Conservation (phyloP, 2,329 filamentous ascomycete genomes). For the Fusarium mangiferae region DNA sequence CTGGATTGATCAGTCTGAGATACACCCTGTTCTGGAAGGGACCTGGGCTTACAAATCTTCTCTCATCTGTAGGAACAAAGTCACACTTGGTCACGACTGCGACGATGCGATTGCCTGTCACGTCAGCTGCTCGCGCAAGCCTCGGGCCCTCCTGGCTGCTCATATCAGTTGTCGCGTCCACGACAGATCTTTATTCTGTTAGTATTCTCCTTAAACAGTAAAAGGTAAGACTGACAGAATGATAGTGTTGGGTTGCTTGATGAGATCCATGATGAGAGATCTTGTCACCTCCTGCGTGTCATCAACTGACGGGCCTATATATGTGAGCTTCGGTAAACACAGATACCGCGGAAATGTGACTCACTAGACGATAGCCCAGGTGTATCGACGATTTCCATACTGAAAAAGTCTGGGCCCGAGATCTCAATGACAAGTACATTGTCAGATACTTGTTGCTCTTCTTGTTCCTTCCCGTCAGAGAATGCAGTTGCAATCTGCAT, state of each 20-base stretch:
- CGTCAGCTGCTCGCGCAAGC: neutral
- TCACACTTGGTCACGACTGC: neutral
- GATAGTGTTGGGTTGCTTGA: neutral
- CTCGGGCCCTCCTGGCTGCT: neutral
- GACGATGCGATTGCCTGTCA: neutral
- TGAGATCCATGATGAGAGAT: neutral
- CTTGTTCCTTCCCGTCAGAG: neutral
- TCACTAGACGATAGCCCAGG: neutral
- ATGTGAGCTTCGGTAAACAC: rapidly evolving
- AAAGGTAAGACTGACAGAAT: neutral
- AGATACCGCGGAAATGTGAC: rapidly evolving
- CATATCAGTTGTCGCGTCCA: neutral
- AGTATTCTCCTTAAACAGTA: neutral
- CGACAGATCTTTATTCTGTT: rapidly evolving
- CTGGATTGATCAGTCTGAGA: neutral
- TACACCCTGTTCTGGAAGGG: rapidly evolving
- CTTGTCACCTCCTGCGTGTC: neutral
- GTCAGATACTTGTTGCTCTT: neutral
- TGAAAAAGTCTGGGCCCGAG: neutral
- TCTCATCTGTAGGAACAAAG: neutral
- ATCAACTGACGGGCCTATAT: rapidly evolving
- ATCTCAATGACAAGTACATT: neutral
- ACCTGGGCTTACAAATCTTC: neutral
- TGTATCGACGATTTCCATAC: neutral
- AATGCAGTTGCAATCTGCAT: neutral